Evolutionary conservation across 257 asterid genomes (phyloP).

Genomic region (Solanum ossicruentum): DNA sequence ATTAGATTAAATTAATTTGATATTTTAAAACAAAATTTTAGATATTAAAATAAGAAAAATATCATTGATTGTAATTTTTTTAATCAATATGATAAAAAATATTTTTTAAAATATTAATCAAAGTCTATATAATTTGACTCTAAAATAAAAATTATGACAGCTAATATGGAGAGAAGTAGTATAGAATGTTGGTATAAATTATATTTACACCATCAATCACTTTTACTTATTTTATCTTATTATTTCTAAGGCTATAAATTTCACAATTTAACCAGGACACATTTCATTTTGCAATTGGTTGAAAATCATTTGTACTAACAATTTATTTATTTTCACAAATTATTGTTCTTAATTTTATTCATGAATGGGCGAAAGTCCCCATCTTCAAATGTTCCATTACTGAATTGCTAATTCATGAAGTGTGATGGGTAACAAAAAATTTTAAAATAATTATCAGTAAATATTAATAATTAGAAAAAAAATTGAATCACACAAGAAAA

Average conservation of each 20-base stretch:
- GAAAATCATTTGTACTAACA: no score
- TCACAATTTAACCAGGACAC: background rate
- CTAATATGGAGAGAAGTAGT: no score
- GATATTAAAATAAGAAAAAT: no score
- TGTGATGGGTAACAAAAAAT: background rate
- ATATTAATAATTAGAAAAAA: background rate
- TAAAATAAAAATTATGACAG: background rate
- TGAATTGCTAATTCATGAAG: background rate
- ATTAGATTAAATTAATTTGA: no score
- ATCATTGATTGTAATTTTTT: no score
- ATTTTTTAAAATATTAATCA: no score
- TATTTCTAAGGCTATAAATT: background rate
- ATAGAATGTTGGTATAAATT: background rate
- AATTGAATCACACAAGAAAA: background rate
- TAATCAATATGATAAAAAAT: no score
- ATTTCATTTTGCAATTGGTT: background rate
- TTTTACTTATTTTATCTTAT: background rate
- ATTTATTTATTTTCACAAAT: background rate
- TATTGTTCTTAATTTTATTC: background rate
- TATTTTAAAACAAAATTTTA: no score
- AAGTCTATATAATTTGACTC: no score
- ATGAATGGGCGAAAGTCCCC: background rate
- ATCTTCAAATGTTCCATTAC: background rate
- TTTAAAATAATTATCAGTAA: background rate
- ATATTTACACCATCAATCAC: background rate